These are phyloP conservation scores for Lasiodiplodia citricola DNA, from an alignment of 2,329 filamentous ascomycete genomes.

Conservation along the genomic window DNA sequence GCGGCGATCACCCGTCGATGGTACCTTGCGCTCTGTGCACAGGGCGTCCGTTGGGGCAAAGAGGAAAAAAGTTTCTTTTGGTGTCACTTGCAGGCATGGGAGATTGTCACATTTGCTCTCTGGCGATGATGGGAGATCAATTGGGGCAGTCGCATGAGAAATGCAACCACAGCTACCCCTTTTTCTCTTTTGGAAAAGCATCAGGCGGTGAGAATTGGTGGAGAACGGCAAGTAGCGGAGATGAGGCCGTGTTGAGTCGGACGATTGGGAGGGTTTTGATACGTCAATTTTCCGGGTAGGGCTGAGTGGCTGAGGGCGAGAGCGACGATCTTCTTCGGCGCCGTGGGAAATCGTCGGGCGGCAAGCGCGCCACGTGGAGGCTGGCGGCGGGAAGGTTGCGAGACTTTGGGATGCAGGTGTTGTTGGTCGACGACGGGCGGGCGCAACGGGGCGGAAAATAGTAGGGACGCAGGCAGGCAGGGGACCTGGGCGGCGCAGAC, in stretches of 20 bases:
- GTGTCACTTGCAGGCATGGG: background rate
- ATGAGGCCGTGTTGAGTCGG: background rate
- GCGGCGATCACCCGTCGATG: constrained; percentile 12
- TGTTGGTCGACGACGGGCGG: background rate
- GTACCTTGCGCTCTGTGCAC: constrained; percentile 1
- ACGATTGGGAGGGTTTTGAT: background rate
- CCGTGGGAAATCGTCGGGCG: background rate
- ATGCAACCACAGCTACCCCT: background rate
- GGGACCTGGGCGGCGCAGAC: too few relatives aligned
- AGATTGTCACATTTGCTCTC: background rate
- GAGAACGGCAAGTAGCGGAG: constrained; percentile 15
- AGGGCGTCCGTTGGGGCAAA: background rate
- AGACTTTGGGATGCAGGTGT: background rate
- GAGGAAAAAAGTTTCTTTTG: background rate
- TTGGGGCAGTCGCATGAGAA: background rate
- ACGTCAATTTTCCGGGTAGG: constrained; percentile 16
- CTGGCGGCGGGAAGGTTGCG: background rate
- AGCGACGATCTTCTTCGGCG: background rate
- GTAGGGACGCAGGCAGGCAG: too few relatives aligned
- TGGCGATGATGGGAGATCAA: background rate
- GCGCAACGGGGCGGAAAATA: background rate
- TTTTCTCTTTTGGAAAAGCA: background rate
- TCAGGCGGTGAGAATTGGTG: background rate
- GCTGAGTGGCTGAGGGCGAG: background rate
- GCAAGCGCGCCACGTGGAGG: background rate